Base-by-base conservation (phyloP, 2,329 filamentous ascomycete genomes). In the Coniella lustricola region DNA sequence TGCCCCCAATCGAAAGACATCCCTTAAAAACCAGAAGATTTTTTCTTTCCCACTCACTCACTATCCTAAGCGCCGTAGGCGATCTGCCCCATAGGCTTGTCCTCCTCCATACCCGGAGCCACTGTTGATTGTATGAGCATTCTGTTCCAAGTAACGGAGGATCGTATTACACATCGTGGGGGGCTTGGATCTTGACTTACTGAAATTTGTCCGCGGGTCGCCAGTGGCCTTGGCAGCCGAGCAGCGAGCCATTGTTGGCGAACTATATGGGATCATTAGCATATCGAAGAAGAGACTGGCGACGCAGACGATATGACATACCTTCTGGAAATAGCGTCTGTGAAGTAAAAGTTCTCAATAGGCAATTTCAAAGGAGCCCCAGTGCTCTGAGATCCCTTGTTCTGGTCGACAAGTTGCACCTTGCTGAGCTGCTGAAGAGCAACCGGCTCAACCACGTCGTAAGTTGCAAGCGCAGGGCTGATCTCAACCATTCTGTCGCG, bases 331-430 rank as follows among this genome's bases (percentile, higher is more conserved):
- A 98, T 96, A 50, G 85, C 82, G 70, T 98, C 91, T 67, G 93
- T 98, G 71, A 97, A 95, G 74, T 90, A 98, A 69, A 98, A 98
- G 75, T 98, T 88, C 61, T 95, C 84, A 59, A 98, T 88, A 49
- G 86, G 82, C 70, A 87, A 87, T 75, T 83, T 88, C 61, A 98
- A 76, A 25, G 87, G 81, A 59, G 76, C 70, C n/a, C 82, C 83
- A 35, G 74, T 84, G n/a, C 77, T 62, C 69, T 87, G 85, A 44
- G 81, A 71, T 41, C 88, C 90, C 80, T 93, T 95, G 76, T 97
- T 97, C 70, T 94, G 87, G 64, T 97, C 93, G 46, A 95, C 87
- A 50, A 98, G 76, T 70, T 97, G 91, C 50, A 95, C 85, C 77
- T 90, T 96, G 79, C 87, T 90, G 60, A 97, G 72, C 55, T 81